phyloP scores from a whole-genome alignment of 768 basidiomycete genomes.

The Pleurotus salmoneostramineus region DNA sequence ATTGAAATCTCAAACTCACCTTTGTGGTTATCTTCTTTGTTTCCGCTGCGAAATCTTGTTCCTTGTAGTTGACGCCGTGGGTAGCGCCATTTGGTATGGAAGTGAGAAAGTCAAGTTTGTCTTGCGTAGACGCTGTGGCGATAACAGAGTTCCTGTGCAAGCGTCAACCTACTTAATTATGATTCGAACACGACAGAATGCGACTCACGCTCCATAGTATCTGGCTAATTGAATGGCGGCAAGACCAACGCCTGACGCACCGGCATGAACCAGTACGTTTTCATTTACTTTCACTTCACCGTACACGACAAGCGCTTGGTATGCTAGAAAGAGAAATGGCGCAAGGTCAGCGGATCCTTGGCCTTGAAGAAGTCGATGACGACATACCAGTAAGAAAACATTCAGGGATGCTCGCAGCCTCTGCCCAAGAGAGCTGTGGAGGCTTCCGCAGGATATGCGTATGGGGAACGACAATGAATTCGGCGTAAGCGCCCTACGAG shows the following conservation, averaged over 20 bases:
- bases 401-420: conserved; percentile 89
- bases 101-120: conserved; percentile 78
- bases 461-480: conserved; percentile 68
- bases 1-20: neutral
- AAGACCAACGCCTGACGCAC: conserved; percentile 86
- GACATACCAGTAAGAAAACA: conserved; percentile 77
- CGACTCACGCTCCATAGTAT: conserved; percentile 63
- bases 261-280: conserved; percentile 85
- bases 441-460: conserved; percentile 77
- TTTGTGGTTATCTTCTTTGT: conserved; percentile 59
- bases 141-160: conserved; percentile 58
- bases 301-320: conserved; percentile 52
- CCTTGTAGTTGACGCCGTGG: conserved; percentile 81
- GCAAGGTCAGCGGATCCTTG: neutral
- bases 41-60: conserved; percentile 71
- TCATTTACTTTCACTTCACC: conserved; percentile 68
- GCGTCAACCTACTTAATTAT: conserved; percentile 7
- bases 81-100: conserved; percentile 66
- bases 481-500: conserved; percentile 83
- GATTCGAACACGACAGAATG: conserved; percentile 6
- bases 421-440: conserved; percentile 65
- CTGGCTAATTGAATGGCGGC: conserved; percentile 88
- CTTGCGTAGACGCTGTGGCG: conserved; percentile 81
- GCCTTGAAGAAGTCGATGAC: conserved; percentile 2
- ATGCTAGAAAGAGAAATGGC: conserved; percentile 25